Evolutionary conservation across 805 yeast genomes (phyloP).

Genomic region (Saccharomycopsis javanensis): DNA sequence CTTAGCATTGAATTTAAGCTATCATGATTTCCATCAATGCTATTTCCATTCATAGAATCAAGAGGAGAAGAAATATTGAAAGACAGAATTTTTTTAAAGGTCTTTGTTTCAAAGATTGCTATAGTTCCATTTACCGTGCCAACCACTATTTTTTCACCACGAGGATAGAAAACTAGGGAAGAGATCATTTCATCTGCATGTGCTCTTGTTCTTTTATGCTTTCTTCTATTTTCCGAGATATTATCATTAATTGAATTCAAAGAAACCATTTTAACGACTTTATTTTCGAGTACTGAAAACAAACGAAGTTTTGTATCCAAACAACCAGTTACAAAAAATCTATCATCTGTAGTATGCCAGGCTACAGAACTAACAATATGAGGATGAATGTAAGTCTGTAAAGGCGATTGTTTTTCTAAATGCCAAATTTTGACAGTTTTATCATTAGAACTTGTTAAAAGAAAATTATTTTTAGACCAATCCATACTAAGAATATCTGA

Average conservation of each 20-base stretch:
- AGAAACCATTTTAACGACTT: constrained; percentile 27
- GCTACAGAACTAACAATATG: constrained; percentile 74
- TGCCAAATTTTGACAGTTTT: constrained; percentile 81
- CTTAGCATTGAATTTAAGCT: neutral
- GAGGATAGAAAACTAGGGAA: constrained; percentile 63
- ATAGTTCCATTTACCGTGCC: constrained; percentile 78
- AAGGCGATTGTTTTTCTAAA: constrained; percentile 50
- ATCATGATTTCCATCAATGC: neutral
- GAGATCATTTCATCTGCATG: constrained; percentile 61
- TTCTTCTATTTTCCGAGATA: neutral
- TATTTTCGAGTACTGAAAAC: constrained; percentile 78
- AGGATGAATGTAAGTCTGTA: constrained; percentile 59
- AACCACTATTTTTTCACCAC: constrained; percentile 44
- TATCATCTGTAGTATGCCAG: constrained; percentile 79
- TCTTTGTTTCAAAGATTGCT: constrained; percentile 50
- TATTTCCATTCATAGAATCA: neutral
- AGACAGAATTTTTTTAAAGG: constrained; percentile 38
- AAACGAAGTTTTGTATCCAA: constrained; percentile 63
- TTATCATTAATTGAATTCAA: neutral
- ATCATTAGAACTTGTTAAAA: constrained; percentile 78
- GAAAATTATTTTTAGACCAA: constrained; percentile 82
- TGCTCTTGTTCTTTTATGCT: constrained; percentile 23
- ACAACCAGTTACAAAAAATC: constrained; percentile 78
- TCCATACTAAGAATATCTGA: constrained; percentile 65
- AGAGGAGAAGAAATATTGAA: constrained; percentile 26